Base-by-base conservation (phyloP, 164 flowering plant genomes). In the Sextonia rubra region DNA sequence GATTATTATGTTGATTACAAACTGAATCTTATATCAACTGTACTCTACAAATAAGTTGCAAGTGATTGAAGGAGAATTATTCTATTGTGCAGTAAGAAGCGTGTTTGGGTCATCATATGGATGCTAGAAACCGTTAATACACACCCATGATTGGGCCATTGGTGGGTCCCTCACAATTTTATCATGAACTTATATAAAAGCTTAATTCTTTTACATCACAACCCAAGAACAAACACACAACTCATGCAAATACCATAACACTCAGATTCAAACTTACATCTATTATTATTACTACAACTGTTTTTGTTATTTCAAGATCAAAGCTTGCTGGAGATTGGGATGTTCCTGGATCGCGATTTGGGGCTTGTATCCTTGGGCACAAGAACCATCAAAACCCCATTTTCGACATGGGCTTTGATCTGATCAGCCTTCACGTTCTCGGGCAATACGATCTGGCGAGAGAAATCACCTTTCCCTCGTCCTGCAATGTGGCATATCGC, bases 391-490 rank as follows among this genome's bases (percentile, higher is more conserved):
- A 90, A 87, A 68, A 91, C 85, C 3, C 94, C 95, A 76, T 89
- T 86, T 3, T 88, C 92, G 2, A 91, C 85, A 20, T 79, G 81
- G 3, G 97, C 94, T 47, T 90, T 89, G 55, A 93, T 88, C 74
- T 90, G 88, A 71, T 93, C 98, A 32, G 83, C 75, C 80, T 91
- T 93, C 75, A 86, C 91, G 75, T 87, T 78, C 52, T 88, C 97
- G n/a, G 97, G 97, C 86, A 93, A 73, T 65, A 80, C 91, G 48
- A 91, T 83, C 69, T 80, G 85, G 75, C 97, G 73, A 60, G 74
- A 75, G 71, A 91, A 89, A 1, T 73, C 82, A 12, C 87, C 80
- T 20, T 66, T 79, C 1, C 86, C 87, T 78, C 98, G 84, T 71
- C 91, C 94, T 1, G 81, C 83, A 6, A 88, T 77, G 52, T 89